Percentiles rank a stretch among this genome's conserved stretches.
Evolutionary conservation across 2,329 filamentous ascomycete species (phyloP).

Genomic region (Drechmeria coniospora): DNA sequence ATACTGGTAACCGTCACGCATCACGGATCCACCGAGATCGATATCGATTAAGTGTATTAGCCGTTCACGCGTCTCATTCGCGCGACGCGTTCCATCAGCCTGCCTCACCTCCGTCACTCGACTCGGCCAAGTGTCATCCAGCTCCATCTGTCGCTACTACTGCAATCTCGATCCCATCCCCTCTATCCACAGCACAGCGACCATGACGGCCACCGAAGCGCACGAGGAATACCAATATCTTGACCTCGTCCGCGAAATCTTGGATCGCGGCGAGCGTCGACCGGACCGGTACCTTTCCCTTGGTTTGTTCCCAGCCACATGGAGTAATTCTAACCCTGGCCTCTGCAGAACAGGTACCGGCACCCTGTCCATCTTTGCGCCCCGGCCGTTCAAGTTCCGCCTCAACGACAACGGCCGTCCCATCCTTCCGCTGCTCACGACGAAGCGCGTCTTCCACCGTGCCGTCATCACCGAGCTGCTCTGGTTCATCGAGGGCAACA

Average conservation of each 20-base stretch:
- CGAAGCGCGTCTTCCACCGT: constrained; percentile 87
- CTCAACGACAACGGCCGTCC: constrained; percentile 49
- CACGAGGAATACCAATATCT: constrained; percentile 95
- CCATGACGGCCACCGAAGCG: too few species aligned
- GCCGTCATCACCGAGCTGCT: constrained; percentile 86
- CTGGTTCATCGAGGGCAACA: constrained; percentile 84
- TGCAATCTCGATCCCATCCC: too few species aligned
- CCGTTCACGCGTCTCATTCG: too few species aligned
- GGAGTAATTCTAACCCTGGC: background rate
- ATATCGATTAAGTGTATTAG: too few species aligned
- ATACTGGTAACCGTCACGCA: too few species aligned
- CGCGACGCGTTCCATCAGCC: too few species aligned
- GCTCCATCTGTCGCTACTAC: too few species aligned
- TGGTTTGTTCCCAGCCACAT: background rate
- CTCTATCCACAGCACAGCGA: too few species aligned
- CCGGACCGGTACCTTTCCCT: constrained; percentile 54
- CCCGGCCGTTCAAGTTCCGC: constrained; percentile 70
- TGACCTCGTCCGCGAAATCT: constrained; percentile 70
- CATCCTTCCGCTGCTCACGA: constrained; percentile 84
- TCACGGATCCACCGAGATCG: too few species aligned
- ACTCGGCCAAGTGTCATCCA: too few species aligned
- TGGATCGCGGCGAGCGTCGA: constrained; percentile 69
- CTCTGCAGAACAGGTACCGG: constrained; percentile 69
- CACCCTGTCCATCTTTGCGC: constrained; percentile 79
- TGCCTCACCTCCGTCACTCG: too few species aligned